Percentiles rank a stretch among this genome's conserved stretches.
phyloP scores from a whole-genome alignment of 1,284 basidiomycete species.

The Microbotryum scabiosae region DNA sequence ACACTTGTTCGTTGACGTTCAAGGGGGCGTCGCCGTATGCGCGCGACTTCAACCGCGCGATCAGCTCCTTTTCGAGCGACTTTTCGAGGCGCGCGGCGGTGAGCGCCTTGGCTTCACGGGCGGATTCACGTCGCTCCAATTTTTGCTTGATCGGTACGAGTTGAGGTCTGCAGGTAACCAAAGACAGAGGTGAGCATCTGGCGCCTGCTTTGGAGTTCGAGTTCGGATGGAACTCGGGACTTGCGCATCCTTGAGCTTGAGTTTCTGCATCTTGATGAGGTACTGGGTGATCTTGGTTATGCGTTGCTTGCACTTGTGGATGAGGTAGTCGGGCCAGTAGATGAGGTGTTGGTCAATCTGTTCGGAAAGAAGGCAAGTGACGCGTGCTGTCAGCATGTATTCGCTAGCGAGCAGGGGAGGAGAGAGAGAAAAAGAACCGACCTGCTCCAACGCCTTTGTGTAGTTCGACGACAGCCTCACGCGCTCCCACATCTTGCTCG shows the following conservation, averaged over 20 bases:
- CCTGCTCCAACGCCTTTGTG: conserved; percentile 87
- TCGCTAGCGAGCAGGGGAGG: conserved; percentile 2
- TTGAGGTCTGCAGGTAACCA: conserved; percentile 57
- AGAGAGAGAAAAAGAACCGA: conserved; percentile 38
- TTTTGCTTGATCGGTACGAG: conserved; percentile 96
- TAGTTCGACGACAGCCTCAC: conserved; percentile 92
- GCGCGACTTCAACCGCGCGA: conserved; percentile 89
- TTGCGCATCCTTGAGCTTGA: conserved; percentile 81
- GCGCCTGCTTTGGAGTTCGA: background rate
- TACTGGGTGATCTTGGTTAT: conserved; percentile 99
- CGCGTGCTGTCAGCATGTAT: background rate
- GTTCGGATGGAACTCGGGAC: conserved; percentile 38
- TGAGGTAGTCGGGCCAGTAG: conserved; percentile 95
- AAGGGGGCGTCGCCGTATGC: conserved; percentile 96
- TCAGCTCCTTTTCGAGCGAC: conserved; percentile 90
- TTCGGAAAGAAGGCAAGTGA: too few relatives aligned
- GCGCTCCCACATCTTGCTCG: conserved; percentile 94
- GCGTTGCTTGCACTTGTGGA: conserved; percentile 98
- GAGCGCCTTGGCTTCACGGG: conserved; percentile 89
- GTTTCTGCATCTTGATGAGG: conserved; percentile 90
- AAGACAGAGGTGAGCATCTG: background rate
- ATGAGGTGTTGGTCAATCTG: conserved; percentile 91
- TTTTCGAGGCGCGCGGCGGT: conserved; percentile 88
- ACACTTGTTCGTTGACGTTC: conserved; percentile 96
- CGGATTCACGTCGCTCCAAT: conserved; percentile 85